Base-by-base conservation (phyloP, 1,139 yeast genomes). In the Geotrichum reessii region DNA sequence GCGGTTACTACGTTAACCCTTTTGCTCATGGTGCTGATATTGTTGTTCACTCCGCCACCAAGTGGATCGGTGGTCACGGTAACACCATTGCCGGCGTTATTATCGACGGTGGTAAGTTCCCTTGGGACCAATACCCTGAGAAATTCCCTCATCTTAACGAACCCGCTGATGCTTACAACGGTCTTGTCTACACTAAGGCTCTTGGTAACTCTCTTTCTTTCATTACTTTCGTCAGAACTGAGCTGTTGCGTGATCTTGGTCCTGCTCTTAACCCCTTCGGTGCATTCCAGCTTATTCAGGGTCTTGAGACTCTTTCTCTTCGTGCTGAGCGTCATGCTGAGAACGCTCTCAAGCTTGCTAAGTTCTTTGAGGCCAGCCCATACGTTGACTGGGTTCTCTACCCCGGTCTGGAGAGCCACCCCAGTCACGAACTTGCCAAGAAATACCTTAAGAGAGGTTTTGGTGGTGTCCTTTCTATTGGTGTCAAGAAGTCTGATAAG, bases 61-160 rank as follows among this genome's bases (percentile, higher is more conserved):
- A 93, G 75, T 93, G 97, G 97, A 91, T 93, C 66, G 96, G 96
- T 65, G 99, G 97, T 62, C 98, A 92, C 72, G 98, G 98, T 71
- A 91, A 91, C 61, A 88, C 97, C 56, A 85, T 93, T 73, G 97
- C 89, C 57, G 99, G 99, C 77, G 89, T 86, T 57, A 80, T 93
- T 64, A 81, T 93, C 57, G 97, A 88, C 73, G 82, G 91, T 49
- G 97, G 97, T 67, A 89, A 86, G 62, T 93, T 93, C 80, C 95
- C 93, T 67, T 93, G 96, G 93, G 78, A 81, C 62, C 81, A 89
- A 64, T 82, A 88, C 76, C 95, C 95, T 55, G 85, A 50, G 71
- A 88, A 86, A 74, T 92, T 80, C 79, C 97, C 97, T 54, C 97
- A 91, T 74, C 87, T 91, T 72, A 86, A 92, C 46, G 74, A 87